phyloP scores from a whole-genome alignment of 2,329 filamentous ascomycete genomes.

The Stagonosporopsis cucurbitacearum region DNA sequence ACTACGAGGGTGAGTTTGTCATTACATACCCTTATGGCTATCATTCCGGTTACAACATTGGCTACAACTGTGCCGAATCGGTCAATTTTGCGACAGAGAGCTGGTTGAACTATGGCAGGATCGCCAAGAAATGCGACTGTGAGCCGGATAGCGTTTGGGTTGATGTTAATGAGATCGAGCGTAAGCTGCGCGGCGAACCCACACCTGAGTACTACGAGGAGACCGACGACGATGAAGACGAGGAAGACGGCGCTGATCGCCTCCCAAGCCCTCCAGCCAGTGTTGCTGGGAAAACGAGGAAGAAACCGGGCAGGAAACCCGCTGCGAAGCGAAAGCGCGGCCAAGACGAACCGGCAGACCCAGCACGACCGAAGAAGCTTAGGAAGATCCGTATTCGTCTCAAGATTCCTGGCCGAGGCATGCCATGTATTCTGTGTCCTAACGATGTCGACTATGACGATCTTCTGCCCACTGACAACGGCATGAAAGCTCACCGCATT shows the following conservation, averaged over 20 bases:
- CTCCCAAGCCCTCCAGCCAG: slow-evolving; percentile 80
- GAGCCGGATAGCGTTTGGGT: slow-evolving; percentile 99
- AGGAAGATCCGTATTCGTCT: slow-evolving; percentile 75
- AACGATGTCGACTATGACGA: slow-evolving; percentile 84
- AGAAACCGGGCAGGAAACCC: slow-evolving; percentile 74
- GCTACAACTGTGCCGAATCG: slow-evolving; percentile 98
- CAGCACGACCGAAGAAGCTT: slow-evolving; percentile 70
- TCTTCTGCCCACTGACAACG: slow-evolving; percentile 86
- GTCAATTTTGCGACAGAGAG: slow-evolving; percentile 97
- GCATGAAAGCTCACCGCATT: slow-evolving; percentile 82
- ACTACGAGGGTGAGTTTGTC: slow-evolving; percentile 96
- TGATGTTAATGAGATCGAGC: slow-evolving; percentile 93
- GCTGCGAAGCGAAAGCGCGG: slow-evolving; percentile 64
- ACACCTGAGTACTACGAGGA: slow-evolving; percentile 83
- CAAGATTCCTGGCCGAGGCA: slow-evolving; percentile 73
- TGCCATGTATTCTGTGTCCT: slow-evolving; percentile 90
- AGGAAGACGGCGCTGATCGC: slow-evolving; percentile 63
- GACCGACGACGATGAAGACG: slow-evolving; percentile 70
- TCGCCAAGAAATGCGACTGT: slow-evolving; percentile 96
- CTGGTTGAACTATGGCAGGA: slow-evolving; percentile 93
- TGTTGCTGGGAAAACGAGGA: slow-evolving; percentile 72
- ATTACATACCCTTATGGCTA: slow-evolving; percentile 99
- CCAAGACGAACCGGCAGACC: slow-evolving; percentile 49
- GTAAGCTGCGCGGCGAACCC: slow-evolving; percentile 85
- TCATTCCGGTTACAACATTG: slow-evolving; percentile 96